Percentiles rank a stretch among this genome's conserved stretches.
phyloP scores from a whole-genome alignment of 352 stramenopile species.

The Phytophthora brassicae region DNA sequence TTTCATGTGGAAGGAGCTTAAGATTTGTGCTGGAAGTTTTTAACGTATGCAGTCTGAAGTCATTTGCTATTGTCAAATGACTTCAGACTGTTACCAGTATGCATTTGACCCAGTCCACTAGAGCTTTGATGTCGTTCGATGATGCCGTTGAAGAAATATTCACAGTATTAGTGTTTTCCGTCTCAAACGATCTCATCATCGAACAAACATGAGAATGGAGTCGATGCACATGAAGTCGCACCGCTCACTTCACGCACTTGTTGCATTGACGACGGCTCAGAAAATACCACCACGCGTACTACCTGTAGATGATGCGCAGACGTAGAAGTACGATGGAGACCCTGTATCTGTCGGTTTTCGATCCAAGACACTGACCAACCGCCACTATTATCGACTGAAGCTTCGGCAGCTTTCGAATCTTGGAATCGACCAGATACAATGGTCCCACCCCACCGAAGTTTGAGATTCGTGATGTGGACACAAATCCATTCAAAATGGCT shows the following conservation, averaged over 20 bases:
- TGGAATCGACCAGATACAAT: neutral
- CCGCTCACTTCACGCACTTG: slow-evolving; percentile 16
- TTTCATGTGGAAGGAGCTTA: slow-evolving; percentile 47
- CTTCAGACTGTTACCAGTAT: slow-evolving; percentile 49
- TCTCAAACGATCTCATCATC: slow-evolving; percentile 27
- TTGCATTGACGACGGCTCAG: slow-evolving; percentile 12
- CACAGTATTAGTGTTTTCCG: slow-evolving; percentile 33
- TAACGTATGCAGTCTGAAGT: slow-evolving; percentile 58
- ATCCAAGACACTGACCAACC: neutral
- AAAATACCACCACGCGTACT: slow-evolving; percentile 15
- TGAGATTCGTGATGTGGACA: slow-evolving; percentile 78
- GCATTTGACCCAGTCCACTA: slow-evolving; percentile 25
- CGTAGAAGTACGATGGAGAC: no score
- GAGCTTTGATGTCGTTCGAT: slow-evolving; percentile 45
- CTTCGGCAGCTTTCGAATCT: slow-evolving; percentile 10
- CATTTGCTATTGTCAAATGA: no score
- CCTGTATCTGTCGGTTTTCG: neutral
- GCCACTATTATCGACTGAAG: slow-evolving; percentile 23
- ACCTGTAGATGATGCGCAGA: slow-evolving; percentile 7
- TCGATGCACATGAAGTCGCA: slow-evolving; percentile 29
- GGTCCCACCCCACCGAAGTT: slow-evolving; percentile 57
- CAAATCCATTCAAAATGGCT: slow-evolving; percentile 88
- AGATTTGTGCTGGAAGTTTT: slow-evolving; percentile 50
- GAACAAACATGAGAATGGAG: slow-evolving; percentile 37
- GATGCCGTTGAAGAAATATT: slow-evolving; percentile 52